Base-by-base conservation (phyloP, 345 rosid species). In the Eucalyptus melliodora region DNA sequence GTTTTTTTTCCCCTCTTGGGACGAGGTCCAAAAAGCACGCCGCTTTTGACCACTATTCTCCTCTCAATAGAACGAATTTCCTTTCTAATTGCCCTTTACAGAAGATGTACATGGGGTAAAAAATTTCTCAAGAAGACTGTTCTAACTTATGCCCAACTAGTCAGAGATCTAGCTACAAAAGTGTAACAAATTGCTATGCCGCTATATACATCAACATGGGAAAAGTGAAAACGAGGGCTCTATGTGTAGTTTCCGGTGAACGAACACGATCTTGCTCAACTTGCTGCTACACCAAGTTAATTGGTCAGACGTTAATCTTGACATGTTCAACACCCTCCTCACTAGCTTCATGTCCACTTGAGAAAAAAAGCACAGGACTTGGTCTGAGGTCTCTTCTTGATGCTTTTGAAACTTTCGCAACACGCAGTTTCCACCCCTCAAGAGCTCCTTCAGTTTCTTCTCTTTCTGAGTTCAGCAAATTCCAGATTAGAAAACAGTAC, bases 321-420 rank as follows among this genome's bases (percentile, higher is more conserved):
- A 93, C 99, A 96, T 96, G 82, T 92, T 95, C 87, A 98, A 92
- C 34, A 96, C 98, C 59, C 99, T 97, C 81, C 97, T 93, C 88
- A 98, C 98, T 59, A 98, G 90, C 90, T 91, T 96, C 98, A 97
- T 93, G 89, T 98, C 99, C 88, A 98, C 98, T 88, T 97, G 98
- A n/a, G 96, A 95, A 91, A 98, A 96, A 92, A 98, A 98, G 89
- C 90, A 91, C 60, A 96, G 95, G 17, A 93, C 98, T 88, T 95
- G 96, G 45, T 97, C 96, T 44, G 94, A 90, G 89, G 88, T 90
- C 44, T 93, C 94, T 56, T 91, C 94, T 55, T 90, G 89, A 37
- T 88, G 93, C 91, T 92, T 95, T 86, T 82, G 90, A 21, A 94
- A 92, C 90, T 91, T 94, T 87, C 91, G 93, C 87, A 96, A 15